Conservation (phyloP, 257 asterid genomes). For the Jasminum sambac region DNA sequence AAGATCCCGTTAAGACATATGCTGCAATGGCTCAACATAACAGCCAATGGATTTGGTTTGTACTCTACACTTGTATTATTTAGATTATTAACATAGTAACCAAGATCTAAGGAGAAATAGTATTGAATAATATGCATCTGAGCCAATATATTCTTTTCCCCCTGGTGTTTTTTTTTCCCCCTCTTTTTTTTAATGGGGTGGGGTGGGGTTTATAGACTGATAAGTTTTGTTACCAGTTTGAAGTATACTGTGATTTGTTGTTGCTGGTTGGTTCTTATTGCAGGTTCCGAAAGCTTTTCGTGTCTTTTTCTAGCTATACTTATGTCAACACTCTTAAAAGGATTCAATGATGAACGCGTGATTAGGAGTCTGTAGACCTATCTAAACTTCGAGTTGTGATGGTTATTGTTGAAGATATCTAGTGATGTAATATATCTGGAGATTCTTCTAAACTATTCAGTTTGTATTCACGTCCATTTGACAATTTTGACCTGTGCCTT, state of each 20-base stretch:
- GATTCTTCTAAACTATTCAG: background rate
- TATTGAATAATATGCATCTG: no score
- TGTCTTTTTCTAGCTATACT: constrained; percentile 78
- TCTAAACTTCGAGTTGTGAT: background rate
- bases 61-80: constrained; percentile 1
- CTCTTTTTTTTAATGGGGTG: background rate
- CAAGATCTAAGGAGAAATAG: background rate
- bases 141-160: no score
- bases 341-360: constrained; percentile 35
- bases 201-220: background rate
- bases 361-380: background rate
- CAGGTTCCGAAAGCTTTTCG: constrained; percentile 93
- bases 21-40: constrained; percentile 87
- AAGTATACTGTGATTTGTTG: background rate
- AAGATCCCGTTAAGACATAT: constrained; percentile 57
- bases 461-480: background rate
- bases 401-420: background rate
- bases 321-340: constrained; percentile 66
- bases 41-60: constrained; percentile 96
- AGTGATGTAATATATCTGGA: no score
- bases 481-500: background rate
- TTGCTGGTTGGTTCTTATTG: constrained; percentile 23
- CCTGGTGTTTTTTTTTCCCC: no score
- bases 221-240: background rate
- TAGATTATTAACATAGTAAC: background rate